Base-by-base conservation (phyloP, 805 yeast species). In the Kuraishia piskuri region DNA sequence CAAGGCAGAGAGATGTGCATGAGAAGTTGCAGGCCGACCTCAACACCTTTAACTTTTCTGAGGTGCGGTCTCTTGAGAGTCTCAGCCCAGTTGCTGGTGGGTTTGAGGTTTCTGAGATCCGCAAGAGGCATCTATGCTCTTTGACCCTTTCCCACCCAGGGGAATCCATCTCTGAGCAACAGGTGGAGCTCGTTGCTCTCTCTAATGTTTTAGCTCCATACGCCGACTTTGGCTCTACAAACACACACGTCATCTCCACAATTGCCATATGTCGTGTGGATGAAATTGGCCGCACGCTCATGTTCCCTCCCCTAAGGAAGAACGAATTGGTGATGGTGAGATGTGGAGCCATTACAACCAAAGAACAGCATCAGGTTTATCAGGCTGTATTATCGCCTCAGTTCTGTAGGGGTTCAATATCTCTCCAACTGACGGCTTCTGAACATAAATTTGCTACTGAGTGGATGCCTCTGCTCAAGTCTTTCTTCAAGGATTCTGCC, bases 271-370 rank as follows among this genome's bases (percentile, higher is more conserved):
- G 69, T 14, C 58, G 63, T n/a, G 51, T 63, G 12, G 68, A 69
- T 36, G 61, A 63, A 7, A 54, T 58, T 37, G 65, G 64, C 4
- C 59, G 66, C 22, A 58, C 67, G 6, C 53, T 72, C 45, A 36
- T 72, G 26, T 72, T 72, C 52, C 70, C 74, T 7, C 68, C 69
- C 22, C 56, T 72, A 23, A 58, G 61, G 37, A 52, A 53, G n/a
- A 55, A 58, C 12, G 72, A 68, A 50, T 58, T 72, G 10, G 54
- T 36, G 12, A 58, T 65, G 52, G 37, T 31, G 40, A 31, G 40
- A 6, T 31, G 40, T 31, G 40, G 40, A 12, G 14, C 40, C 40
- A 31, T 5, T 12, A 31, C 40, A 6, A 12, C 40, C 17, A 31
- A 10, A 12, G 40, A 10, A n/a, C 40, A 31, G 14, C 40, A 31